Evolutionary conservation across 78 protist genomes (phyloP).

Genomic region (Dictyostelium purpureum): DNA sequence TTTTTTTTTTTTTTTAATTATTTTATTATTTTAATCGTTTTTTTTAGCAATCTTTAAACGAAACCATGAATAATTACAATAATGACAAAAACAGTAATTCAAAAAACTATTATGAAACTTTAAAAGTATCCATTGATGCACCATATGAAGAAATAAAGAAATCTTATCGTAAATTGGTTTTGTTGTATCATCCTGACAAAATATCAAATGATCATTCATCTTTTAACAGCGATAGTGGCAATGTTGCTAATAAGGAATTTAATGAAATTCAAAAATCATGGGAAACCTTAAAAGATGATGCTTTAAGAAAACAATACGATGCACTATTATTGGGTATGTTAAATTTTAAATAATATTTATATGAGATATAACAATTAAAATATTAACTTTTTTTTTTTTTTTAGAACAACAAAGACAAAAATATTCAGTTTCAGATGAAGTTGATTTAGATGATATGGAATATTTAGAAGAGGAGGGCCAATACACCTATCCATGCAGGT

Average conservation of each 20-base stretch:
- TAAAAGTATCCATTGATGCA: slow-evolving; percentile 5
- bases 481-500: slow-evolving; percentile 34
- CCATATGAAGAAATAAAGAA: slow-evolving; percentile 31
- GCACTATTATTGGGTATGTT: slow-evolving; percentile 2
- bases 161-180: neutral
- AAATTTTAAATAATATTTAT: neutral
- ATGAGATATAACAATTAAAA: neutral
- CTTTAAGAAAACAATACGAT: slow-evolving; percentile 19
- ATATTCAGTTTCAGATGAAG: slow-evolving; percentile 52
- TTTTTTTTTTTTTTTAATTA: too few species aligned
- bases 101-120: slow-evolving; percentile 42
- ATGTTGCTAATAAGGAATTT: neutral
- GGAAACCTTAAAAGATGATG: slow-evolving; percentile 29
- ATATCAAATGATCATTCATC: neutral
- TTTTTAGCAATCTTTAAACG: too few species aligned
- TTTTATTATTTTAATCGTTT: too few species aligned
- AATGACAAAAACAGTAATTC: neutral
- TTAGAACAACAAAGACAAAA: slow-evolving; percentile 43
- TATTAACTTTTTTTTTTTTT: neutral
- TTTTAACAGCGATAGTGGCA: neutral
- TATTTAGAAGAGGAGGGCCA: neutral
- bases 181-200: slow-evolving; percentile 65
- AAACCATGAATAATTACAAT: too few species aligned
- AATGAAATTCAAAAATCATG: slow-evolving; percentile 44
- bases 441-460: slow-evolving; percentile 66